Base-by-base conservation (phyloP, 202 grass and related monocot species). In the Zizania palustris region DNA sequence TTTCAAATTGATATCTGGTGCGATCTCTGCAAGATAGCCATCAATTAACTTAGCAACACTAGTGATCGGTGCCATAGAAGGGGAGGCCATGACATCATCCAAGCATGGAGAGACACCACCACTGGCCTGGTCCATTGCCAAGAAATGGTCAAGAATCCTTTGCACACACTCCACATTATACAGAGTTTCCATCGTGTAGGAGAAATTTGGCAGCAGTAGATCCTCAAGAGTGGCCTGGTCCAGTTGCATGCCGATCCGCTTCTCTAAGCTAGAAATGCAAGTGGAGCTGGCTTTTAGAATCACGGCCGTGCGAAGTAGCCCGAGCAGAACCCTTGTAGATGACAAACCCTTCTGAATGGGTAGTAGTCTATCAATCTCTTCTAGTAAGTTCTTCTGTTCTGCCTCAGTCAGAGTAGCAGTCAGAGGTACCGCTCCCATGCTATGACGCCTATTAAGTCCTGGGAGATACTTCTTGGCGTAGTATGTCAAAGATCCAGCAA, bases 91-190 rank as follows among this genome's bases (percentile, higher is more conserved):
- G 34, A 91, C 73, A 87, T 95, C 89, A 79, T 91, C 82, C 61
- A 87, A 71, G 71, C 86, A 84, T 51, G 93, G 90, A 11, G 93
- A 97, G 22, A 69, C 72, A 3, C 54, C 67, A 0, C 85, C 95
- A 15, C 80, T 83, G 34, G 81, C 92, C 82, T 98, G 95, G 64
- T 98, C 95, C 91, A 95, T 90, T 58, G 92, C 87, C 82, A 95
- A 61, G 72, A 98, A 98, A 65, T 98, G 91, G 13, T 92, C 95
- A 64, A 98, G 83, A 80, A 92, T 92, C 77, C 95, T 91, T 75
- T 92, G 91, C 42, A 98, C 87, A 65, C 95, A 95, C 86, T 98
- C 91, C 0, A 98, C 95, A 35, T 95, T 95, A 70, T 98, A 98
- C 13, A 98, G 86, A 69, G 95, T 92, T 65, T 98, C 95, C 91